Evolutionary conservation across 2,329 filamentous ascomycete species (phyloP), one percentile per base, ranked within the genome.

Genomic region (Ophiostoma ips): DNA sequence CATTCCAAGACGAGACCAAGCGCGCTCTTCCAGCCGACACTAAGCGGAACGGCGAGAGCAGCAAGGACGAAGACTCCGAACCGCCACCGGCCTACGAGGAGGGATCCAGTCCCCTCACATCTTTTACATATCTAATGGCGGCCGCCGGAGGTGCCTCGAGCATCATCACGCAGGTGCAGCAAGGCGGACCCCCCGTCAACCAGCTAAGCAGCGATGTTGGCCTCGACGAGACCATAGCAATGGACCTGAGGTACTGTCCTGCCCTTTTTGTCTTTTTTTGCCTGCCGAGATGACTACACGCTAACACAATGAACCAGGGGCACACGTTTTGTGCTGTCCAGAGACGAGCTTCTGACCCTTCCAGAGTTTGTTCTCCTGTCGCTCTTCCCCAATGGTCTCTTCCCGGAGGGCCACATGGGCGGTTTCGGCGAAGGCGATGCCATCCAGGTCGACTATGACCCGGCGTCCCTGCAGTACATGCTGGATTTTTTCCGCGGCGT

Each of bases 121-220:
- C 87, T 52, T 98, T 98, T 63, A 83, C 84, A 60, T 98, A 94
- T 78, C 79, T 95, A 65, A 98, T 98, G 92, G 89, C 92, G 69
- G 86, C 88, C 66, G 89, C 90, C 69, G 90, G 90, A 75, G 90
- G 89, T 71, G 86, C 89, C 60, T 84, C 89, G 72, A 96, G 92
- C 78, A 95, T 98, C 64, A 94, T 98, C 71, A 98, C 92, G 68
- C 92, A 98, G 72, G 92, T 98, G 60, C 89, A 94, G 65, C 92
- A 98, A 69, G 84, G 84, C 57, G 89, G 84, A 47, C 85, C 88
- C 60, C 85, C 89, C 35, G 80, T 95, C 59, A 94, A 92, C 67
- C 84, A 87, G 50, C 74, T 96, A 54, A 87, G 86, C 78, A 86
- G 86, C 84, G 81, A 87, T 81, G 83, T 85, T 55, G 83, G 83